Percentiles rank a stretch among this genome's conserved stretches.
Evolutionary conservation across 352 stramenopile genomes (phyloP).

Genomic region (Globisporangium rhizosaccharum): DNA sequence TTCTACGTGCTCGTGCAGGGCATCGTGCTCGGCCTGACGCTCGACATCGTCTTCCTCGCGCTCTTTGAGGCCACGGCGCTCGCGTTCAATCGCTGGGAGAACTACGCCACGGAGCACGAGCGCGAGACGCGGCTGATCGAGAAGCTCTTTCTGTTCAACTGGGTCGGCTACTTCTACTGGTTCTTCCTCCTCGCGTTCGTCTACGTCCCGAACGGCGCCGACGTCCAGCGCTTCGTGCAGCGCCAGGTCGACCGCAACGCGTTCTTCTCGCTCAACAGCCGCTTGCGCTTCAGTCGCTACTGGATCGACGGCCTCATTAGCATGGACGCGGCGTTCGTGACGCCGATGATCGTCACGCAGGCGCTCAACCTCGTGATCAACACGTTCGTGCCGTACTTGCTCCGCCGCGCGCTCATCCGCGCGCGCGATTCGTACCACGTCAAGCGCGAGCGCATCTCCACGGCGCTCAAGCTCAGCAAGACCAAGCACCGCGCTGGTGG

Average conservation of each 20-base stretch:
- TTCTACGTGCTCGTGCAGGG: slow-evolving; percentile 61
- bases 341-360: slow-evolving; percentile 65
- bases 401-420: slow-evolving; percentile 37
- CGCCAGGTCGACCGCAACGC: slow-evolving; percentile 28
- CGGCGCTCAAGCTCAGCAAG: slow-evolving; percentile 20
- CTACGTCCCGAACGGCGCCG: slow-evolving; percentile 51
- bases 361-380: slow-evolving; percentile 65
- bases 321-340: slow-evolving; percentile 64
- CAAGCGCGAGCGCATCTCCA: slow-evolving; percentile 38
- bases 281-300: slow-evolving; percentile 48
- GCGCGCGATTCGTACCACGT: slow-evolving; percentile 52
- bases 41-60: slow-evolving; percentile 67
- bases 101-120: slow-evolving; percentile 53
- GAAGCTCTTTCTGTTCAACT: slow-evolving; percentile 71
- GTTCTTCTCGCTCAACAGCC: slow-evolving; percentile 33
- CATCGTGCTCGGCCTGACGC: slow-evolving; percentile 48
- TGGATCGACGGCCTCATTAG: slow-evolving; percentile 52
- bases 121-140: slow-evolving; percentile 44
- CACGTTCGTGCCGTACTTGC: slow-evolving; percentile 52
- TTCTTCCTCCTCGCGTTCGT: slow-evolving; percentile 59
- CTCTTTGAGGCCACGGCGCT: slow-evolving; percentile 46
- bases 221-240: slow-evolving; percentile 40
- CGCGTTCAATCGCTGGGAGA: slow-evolving; percentile 59
- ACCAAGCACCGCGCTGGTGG: neutral
- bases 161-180: slow-evolving; percentile 73